Evolutionary conservation across 1,284 basidiomycete species (phyloP).

Genomic region (Rhodotorula sp.): DNA sequence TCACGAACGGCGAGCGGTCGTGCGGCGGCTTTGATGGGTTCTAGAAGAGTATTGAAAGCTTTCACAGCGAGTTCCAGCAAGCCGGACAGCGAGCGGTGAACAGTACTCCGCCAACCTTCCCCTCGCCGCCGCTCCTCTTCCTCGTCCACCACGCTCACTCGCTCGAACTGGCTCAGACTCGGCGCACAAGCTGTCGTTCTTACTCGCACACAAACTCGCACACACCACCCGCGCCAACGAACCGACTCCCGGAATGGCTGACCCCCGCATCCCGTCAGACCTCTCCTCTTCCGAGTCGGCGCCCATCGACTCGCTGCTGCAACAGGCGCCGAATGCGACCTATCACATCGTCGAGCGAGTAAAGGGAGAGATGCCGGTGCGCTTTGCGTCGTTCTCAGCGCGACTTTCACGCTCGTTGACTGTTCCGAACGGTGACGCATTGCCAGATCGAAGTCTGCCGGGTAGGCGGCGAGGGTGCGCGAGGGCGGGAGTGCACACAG

Average conservation of each 20-base stretch:
- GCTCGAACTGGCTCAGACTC: too few species aligned
- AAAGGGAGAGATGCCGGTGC: constrained; percentile 14
- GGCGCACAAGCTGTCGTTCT: too few species aligned
- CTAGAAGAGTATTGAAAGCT: too few species aligned
- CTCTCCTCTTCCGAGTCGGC: not conserved
- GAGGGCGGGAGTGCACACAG: constrained; percentile 5
- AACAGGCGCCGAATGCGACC: constrained; percentile 8
- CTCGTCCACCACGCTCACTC: too few species aligned
- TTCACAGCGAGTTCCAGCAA: too few species aligned
- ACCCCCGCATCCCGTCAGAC: constrained; percentile 8
- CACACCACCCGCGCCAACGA: too few species aligned
- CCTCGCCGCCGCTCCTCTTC: too few species aligned
- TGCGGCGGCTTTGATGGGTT: too few species aligned
- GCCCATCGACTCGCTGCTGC: constrained; percentile 6
- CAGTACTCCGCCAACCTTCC: too few species aligned
- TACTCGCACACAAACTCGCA: too few species aligned
- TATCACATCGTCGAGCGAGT: constrained; percentile 24
- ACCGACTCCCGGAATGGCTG: not conserved
- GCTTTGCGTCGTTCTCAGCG: not conserved
- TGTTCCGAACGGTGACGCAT: not conserved
- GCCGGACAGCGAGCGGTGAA: too few species aligned
- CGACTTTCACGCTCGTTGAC: not conserved
- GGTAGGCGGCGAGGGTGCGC: not conserved
- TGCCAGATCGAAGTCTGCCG: constrained; percentile 30
- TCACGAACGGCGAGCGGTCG: too few species aligned